A percentile compares a stretch with the other conserved stretches of the same genome.
phyloP scores from a whole-genome alignment of 2,329 filamentous ascomycete genomes.

The Monosporascus sp. region DNA sequence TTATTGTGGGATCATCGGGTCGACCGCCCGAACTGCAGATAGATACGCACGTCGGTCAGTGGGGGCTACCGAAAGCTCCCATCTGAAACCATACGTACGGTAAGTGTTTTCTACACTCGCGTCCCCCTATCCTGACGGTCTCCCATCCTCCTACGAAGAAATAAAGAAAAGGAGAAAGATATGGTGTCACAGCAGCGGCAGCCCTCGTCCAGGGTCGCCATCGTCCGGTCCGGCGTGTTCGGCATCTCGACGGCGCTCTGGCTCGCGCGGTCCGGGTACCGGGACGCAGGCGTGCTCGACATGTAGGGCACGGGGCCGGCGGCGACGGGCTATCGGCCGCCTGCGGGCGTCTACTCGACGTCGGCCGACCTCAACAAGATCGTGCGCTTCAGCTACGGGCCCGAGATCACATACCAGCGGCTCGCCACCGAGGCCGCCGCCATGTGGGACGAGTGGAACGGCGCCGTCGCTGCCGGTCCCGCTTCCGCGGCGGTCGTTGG shows the following conservation, averaged over 20 bases:
- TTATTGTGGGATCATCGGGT: too few species aligned
- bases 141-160: too few species aligned
- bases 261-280: conserved; percentile 38
- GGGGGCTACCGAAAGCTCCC: too few species aligned
- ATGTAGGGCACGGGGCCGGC: conserved; percentile 33
- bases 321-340: conserved; percentile 34
- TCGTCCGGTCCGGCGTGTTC: conserved; percentile 38
- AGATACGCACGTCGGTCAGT: too few species aligned
- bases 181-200: conserved; percentile 1
- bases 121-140: too few species aligned
- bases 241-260: conserved; percentile 38
- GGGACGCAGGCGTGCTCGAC: conserved; percentile 43
- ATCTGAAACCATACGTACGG: too few species aligned
- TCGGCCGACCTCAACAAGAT: conserved; percentile 39
- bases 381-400: conserved; percentile 36
- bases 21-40: too few species aligned
- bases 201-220: conserved; percentile 25
- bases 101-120: too few species aligned
- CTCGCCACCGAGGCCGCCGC: conserved; percentile 37
- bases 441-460: conserved; percentile 42
- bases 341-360: conserved; percentile 29
- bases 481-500: too few species aligned
- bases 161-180: too few species aligned
- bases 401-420: conserved; percentile 39
- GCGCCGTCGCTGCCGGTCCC: conserved; percentile 22